Evolutionary conservation across 2,329 filamentous ascomycete genomes (phyloP).

Genomic region (Mycosphaerella sp.): DNA sequence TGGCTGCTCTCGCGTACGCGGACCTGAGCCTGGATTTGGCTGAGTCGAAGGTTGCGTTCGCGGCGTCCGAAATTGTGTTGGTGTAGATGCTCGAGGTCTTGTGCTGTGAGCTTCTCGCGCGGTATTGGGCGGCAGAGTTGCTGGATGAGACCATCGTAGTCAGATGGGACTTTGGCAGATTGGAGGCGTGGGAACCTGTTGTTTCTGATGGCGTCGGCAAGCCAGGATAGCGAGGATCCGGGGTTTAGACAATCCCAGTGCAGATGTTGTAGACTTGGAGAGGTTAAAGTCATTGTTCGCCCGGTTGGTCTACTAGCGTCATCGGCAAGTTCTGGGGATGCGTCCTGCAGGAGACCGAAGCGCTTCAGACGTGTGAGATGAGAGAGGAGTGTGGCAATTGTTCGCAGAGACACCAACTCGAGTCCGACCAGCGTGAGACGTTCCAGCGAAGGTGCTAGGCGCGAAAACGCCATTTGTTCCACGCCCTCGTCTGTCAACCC

Average conservation of each 20-base stretch:
- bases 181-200: slow-evolving; percentile 58
- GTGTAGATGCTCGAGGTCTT: slow-evolving; percentile 31
- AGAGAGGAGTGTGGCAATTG: slow-evolving; percentile 49
- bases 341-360: slow-evolving; percentile 50
- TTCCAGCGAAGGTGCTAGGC: slow-evolving; percentile 41
- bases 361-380: slow-evolving; percentile 42
- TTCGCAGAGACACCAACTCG: slow-evolving; percentile 47
- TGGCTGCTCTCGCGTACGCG: slow-evolving; percentile 55
- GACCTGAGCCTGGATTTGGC: slow-evolving; percentile 59
- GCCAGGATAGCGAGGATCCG: slow-evolving; percentile 53
- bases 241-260: slow-evolving; percentile 58
- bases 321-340: slow-evolving; percentile 42
- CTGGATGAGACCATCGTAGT: slow-evolving; percentile 65
- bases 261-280: slow-evolving; percentile 45
- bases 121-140: slow-evolving; percentile 59
- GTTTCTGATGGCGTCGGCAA: slow-evolving; percentile 57
- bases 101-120: slow-evolving; percentile 47
- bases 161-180: slow-evolving; percentile 58
- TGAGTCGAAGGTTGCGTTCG: slow-evolving; percentile 32
- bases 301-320: slow-evolving; percentile 36
- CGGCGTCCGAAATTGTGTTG: slow-evolving; percentile 11
- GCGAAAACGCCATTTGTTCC: slow-evolving; percentile 43
- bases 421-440: slow-evolving; percentile 49
- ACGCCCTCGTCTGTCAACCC: slow-evolving; percentile 54
- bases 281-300: slow-evolving; percentile 38